These are phyloP conservation scores for Candida ortonii DNA, from an alignment of 805 yeast species.

Conservation along the genomic window DNA sequence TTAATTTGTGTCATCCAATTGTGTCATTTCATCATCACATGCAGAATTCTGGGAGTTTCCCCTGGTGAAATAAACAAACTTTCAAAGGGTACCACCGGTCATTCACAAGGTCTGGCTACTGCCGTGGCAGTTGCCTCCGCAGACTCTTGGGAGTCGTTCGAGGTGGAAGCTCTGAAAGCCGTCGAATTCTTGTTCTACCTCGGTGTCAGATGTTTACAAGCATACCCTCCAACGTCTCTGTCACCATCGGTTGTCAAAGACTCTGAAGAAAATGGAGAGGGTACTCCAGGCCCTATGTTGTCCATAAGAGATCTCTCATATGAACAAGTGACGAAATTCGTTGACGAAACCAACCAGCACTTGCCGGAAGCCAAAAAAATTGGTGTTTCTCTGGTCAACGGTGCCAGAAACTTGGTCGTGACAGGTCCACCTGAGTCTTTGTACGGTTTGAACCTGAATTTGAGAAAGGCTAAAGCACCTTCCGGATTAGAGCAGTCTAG, in stretches of 20 bases:
- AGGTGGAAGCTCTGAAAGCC: conserved; percentile 68
- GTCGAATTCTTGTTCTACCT: conserved; percentile 85
- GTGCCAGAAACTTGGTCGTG: conserved; percentile 92
- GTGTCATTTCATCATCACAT: conserved; percentile 87
- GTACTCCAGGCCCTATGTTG: conserved; percentile 96
- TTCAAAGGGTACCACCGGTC: conserved; percentile 80
- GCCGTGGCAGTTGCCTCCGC: conserved; percentile 86
- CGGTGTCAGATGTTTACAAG: conserved; percentile 87
- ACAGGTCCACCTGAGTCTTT: conserved; percentile 98
- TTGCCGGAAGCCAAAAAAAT: conserved; percentile 90
- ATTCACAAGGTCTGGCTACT: conserved; percentile 87
- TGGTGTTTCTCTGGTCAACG: conserved; percentile 86
- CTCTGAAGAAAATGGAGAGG: conserved; percentile 90
- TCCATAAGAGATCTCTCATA: conserved; percentile 84
- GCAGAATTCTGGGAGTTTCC: conserved; percentile 75
- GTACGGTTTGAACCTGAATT: conserved; percentile 88
- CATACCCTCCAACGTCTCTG: conserved; percentile 89
- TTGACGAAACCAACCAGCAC: conserved; percentile 87
- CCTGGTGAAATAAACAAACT: conserved; percentile 82
- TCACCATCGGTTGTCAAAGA: conserved; percentile 93
- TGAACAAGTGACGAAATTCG: conserved; percentile 73
- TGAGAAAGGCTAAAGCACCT: conserved; percentile 93
- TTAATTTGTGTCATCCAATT: conserved; percentile 93
- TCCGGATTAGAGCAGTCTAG: conserved; percentile 93
- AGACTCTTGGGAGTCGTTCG: conserved; percentile 82